Evolutionary conservation across 352 stramenopile species (phyloP).

Genomic region (Phytophthora sansomeana): DNA sequence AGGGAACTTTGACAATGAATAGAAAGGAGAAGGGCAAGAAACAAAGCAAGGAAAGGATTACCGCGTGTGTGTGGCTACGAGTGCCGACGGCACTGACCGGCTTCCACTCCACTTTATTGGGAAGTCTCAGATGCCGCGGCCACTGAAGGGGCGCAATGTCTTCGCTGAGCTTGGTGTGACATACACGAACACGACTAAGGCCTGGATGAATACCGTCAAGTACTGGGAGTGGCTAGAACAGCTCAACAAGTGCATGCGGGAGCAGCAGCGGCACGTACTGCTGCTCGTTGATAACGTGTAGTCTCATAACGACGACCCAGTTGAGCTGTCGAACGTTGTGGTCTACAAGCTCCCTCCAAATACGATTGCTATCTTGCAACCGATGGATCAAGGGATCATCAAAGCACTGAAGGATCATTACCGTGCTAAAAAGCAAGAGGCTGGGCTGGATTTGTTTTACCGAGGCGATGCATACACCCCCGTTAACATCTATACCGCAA

Average conservation of each 20-base stretch:
- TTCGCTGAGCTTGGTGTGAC: slow-evolving; percentile 10
- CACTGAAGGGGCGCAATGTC: slow-evolving; percentile 13
- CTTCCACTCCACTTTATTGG: slow-evolving; percentile 21
- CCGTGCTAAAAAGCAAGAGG: slow-evolving; percentile 2
- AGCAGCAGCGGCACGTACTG: slow-evolving; percentile 10
- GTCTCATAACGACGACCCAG: slow-evolving; percentile 12
- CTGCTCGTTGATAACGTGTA: slow-evolving; percentile 26
- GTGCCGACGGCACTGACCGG: slow-evolving; percentile 18
- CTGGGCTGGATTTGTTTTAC: slow-evolving; percentile 21
- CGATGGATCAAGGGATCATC: slow-evolving; percentile 32
- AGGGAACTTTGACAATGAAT: slow-evolving; percentile 3
- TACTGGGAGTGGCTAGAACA: slow-evolving; percentile 22
- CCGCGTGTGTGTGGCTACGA: slow-evolving; percentile 19
- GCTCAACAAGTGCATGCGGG: slow-evolving; percentile 9
- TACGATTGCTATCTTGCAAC: slow-evolving; percentile 26
- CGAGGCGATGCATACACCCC: neutral
- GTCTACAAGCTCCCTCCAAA: slow-evolving; percentile 23
- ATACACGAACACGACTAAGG: slow-evolving; percentile 25
- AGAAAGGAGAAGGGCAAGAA: slow-evolving; percentile 13
- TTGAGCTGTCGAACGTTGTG: slow-evolving; percentile 20
- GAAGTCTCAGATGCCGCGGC: slow-evolving; percentile 5
- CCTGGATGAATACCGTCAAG: slow-evolving; percentile 28
- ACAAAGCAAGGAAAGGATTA: slow-evolving; percentile 16
- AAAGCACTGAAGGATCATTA: slow-evolving; percentile 30
- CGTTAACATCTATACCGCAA: slow-evolving; percentile 18